These are phyloP conservation scores for Letharia lupina DNA, from an alignment of 495 filamentous ascomycete genomes.

Conservation along the genomic window DNA sequence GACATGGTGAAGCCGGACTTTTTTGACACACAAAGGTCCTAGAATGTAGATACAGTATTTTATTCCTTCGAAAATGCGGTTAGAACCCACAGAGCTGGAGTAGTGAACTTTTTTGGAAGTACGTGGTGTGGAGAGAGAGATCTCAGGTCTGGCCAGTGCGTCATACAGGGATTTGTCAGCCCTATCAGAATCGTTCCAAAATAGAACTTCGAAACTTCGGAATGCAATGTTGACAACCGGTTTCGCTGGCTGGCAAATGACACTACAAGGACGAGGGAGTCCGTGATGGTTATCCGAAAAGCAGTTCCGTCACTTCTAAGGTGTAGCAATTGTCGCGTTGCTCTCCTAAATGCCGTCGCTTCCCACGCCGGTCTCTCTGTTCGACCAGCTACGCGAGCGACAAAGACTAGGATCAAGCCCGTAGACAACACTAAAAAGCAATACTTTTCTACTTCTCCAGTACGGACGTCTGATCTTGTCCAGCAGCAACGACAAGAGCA, in stretches of 20 bases:
- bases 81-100: background rate
- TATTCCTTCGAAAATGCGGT: background rate
- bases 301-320: background rate
- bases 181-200: background rate
- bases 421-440: background rate
- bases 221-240: background rate
- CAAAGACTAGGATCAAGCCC: background rate
- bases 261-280: background rate
- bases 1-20: constrained; percentile 37
- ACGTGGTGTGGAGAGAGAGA: background rate
- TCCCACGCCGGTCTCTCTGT: constrained; percentile 9
- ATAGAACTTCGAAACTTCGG: background rate
- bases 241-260: background rate
- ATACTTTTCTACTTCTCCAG: background rate
- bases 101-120: background rate
- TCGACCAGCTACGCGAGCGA: constrained; percentile 4
- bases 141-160: background rate
- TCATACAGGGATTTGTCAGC: constrained; percentile 13
- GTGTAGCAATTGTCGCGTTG: constrained; percentile 19
- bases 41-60: background rate
- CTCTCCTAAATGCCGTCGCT: constrained; percentile 18
- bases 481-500: constrained; percentile 9
- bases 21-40: background rate
- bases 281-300: background rate
- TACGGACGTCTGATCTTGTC: constrained; percentile 6